Base-by-base conservation (phyloP, 2,329 filamentous ascomycete species). In the Chaetomium sp. region DNA sequence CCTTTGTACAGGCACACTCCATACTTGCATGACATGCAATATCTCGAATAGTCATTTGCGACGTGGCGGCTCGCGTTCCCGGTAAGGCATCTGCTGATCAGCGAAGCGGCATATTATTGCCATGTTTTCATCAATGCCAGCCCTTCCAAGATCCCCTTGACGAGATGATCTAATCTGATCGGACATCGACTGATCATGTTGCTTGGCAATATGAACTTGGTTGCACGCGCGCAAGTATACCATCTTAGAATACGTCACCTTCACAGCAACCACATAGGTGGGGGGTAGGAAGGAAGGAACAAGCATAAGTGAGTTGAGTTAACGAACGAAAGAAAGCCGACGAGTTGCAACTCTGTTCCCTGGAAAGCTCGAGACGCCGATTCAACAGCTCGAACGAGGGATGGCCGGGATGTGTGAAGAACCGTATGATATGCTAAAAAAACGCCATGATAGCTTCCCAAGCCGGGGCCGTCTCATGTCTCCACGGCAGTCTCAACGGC, bases 111-210 rank as follows among this genome's bases (percentile, higher is more conserved):
- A 31, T 56, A 29, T n/a, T 38, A 42, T 19, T 21, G 10, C 9
- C 62, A 29, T 35, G 13, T 8, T 9, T 5, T 42, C 10, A 3
- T n/a, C 13, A 21, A n/a, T n/a, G n/a, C n/a, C n/a, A 9, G 25
- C 19, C 35, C n/a, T 49, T 33, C 47, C n/a, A 49, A 49, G 27
- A 33, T 49, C 49, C 23, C 33, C n/a, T 23, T n/a, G 31, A 27
- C 53, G 45, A 57, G 29, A 23, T 64, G 56, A 60, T 65, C 57
- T 56, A 25, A 58, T 62, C 31, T 21, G 25, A 42, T 60, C 51
- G 51, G 27, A n/a, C 27, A 35, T 55, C 31, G 29, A n/a, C 3
- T 4, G 8, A 6, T 10, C n/a, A 47, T 9, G 0, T 47, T 23
- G n/a, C 8, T 47, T 21, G 9, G 45, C n/a, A 9, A 12, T 19